A percentile compares a stretch with the other conserved stretches of the same genome.
Evolutionary conservation across 2,329 filamentous ascomycete genomes (phyloP).

Genomic region (Epichloe coenophiala): DNA sequence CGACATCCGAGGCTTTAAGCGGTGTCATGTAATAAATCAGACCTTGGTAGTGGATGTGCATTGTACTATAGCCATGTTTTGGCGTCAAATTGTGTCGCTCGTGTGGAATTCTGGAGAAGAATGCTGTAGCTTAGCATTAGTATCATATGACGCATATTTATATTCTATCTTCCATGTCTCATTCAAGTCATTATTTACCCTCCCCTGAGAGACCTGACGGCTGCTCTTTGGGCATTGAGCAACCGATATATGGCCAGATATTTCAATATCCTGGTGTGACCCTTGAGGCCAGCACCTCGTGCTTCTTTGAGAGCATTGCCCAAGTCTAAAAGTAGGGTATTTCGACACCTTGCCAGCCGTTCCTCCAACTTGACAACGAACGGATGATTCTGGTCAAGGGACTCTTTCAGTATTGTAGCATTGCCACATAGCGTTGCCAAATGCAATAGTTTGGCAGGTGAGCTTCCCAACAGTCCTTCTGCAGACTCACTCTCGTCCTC

Average conservation of each 20-base stretch:
- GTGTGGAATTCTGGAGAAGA: neutral
- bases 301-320: conserved; percentile 34
- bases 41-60: conserved; percentile 10
- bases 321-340: conserved; percentile 42
- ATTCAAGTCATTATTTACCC: conserved; percentile 13
- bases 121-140: conserved; percentile 10
- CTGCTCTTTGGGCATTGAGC: conserved; percentile 38
- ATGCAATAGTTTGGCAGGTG: conserved; percentile 30
- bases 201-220: conserved; percentile 33
- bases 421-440: conserved; percentile 33
- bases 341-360: conserved; percentile 37
- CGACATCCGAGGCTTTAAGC: conserved; percentile 39
- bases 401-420: conserved; percentile 27
- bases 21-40: conserved; percentile 34
- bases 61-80: conserved; percentile 26
- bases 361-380: conserved; percentile 40
- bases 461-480: conserved; percentile 28
- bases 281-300: conserved; percentile 27
- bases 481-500: conserved; percentile 23
- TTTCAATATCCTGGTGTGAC: conserved; percentile 33
- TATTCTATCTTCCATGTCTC: neutral
- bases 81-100: conserved; percentile 9
- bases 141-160: conserved; percentile 13
- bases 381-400: conserved; percentile 32
- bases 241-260: conserved; percentile 39